Conservation (phyloP, 352 stramenopile genomes). For the Labyrinthula sp. region DNA sequence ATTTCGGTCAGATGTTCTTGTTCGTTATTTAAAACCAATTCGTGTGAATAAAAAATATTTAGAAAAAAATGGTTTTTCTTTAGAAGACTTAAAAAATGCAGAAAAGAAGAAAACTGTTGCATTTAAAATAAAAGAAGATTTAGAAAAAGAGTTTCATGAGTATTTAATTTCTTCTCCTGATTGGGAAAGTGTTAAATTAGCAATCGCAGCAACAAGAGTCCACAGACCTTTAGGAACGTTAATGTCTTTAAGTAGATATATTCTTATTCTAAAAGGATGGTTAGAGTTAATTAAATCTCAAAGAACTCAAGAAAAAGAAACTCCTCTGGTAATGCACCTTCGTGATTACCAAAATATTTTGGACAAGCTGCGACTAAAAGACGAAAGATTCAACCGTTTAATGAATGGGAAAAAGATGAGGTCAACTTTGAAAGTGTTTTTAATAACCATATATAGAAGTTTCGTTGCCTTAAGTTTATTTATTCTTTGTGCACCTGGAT, state of each 20-base stretch:
- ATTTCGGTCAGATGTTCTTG: conserved; percentile 21
- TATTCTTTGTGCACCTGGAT: conserved; percentile 4
- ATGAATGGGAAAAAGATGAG: not conserved
- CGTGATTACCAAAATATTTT: conserved; percentile 19
- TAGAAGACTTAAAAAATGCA: too few species aligned
- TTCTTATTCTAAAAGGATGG: conserved; percentile 25
- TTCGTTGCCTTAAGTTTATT: conserved; percentile 10
- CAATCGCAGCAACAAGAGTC: conserved; percentile 18
- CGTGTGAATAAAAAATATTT: too few species aligned
- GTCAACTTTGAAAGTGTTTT: conserved; percentile 2
- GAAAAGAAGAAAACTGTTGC: too few species aligned
- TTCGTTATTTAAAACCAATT: conserved; percentile 11
- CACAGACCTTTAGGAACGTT: conserved; percentile 22
- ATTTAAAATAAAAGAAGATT: too few species aligned
- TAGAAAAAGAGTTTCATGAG: conserved; percentile 24
- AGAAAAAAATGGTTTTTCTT: too few species aligned
- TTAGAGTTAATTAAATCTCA: conserved; percentile 15
- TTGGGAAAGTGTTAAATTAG: conserved; percentile 2
- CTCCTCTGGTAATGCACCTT: not conserved
- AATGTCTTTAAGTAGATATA: conserved; percentile 25
- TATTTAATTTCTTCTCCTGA: conserved; percentile 23
- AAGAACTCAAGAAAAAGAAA: not conserved
- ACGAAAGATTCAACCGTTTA: conserved; percentile 17
- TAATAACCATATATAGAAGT: conserved; percentile 13
- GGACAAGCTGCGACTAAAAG: conserved; percentile 15